Base-by-base conservation (phyloP, 1,139 yeast species). In the Lodderomyces jiufengensis region DNA sequence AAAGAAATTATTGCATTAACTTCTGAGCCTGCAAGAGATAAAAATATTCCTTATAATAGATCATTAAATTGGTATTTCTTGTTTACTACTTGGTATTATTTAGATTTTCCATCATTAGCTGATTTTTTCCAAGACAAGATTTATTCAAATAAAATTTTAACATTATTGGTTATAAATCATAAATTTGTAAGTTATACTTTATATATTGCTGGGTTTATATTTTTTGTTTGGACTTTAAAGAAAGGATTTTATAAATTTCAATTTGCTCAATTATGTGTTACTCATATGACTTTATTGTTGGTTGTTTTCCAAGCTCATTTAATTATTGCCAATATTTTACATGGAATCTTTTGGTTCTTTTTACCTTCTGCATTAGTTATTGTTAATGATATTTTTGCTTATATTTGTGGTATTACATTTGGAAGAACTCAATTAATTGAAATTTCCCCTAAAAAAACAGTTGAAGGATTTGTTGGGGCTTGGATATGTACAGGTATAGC, bases 401-500 rank as follows among this genome's bases (percentile, higher is more conserved):
- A 92, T 57, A 70, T 92, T 41, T 92, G 97, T 65, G 99, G 99
- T 34, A 92, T 92, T 48, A 86, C 97, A 1, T 88, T 92, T 64
- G 99, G 99, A 35, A 78, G 74, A 46, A 90, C 97, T 33, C 96
- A 86, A 55, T 76, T 92, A 52, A 87, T 94, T 52, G 90, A 85
- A 40, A 86, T 92, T 46, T 86, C 96, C 11, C 98, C 99, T 35
- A 92, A 92, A 61, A 92, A 92, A 65, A 92, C 99, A 1, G 90
- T 90, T 20, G 99, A 92, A 63, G 99, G 99, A 3, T 92, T 92
- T 55, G 65, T 90, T 32, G 99, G 99, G 37, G 99, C 97, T 15
- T 92, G 98, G 98, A 63, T 87, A 34, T 90, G 95, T 57, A 92
- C 99, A 9, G 80, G 86, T 6, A 44, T 84, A 33, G 80, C 86